Base-by-base conservation (phyloP, 2,329 filamentous ascomycete species). In the Colletotrichum liaoningense region DNA sequence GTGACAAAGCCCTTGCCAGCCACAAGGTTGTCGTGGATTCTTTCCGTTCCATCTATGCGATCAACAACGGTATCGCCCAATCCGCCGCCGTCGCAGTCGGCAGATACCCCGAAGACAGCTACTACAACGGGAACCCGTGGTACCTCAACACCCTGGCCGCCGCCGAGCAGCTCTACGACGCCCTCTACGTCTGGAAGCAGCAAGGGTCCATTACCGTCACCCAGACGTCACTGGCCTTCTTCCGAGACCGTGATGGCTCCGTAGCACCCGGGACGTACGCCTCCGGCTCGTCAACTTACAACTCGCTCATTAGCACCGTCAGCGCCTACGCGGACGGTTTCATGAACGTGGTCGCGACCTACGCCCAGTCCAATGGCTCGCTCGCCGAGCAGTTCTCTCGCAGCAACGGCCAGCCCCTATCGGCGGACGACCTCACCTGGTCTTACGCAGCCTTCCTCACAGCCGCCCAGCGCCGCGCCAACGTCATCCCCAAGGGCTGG, bases 71-170 rank as follows among this genome's bases (percentile, higher is more conserved):
- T 5, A 90, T 92, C 63, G 77, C 88, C 2, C 81, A 87, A 38
- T 91, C 92, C 24, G 81, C 83, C 19, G 92, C 92, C 8, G 86
- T 91, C 11, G 88, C 90, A 7, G 84, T 93, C 6, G 93, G 93
- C 57, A 86, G 93, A 73, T 94, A 95, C 79, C 83, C 91, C 0
- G 92, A 94, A 80, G 94, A 97, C 77, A 82, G 86, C 4, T 97
- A 96, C 82, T 93, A 92, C 81, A 90, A 90, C 73, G 94, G 93
- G 1, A 95, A 97, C 80, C 94, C 94, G 1, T 97, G 94, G 94
- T 94, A 95, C 77, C 87, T 96, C 14, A 89, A 89, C 77, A 96
- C 93, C 1, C 86, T 95, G 35, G 93, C 93, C 1, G 93, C 93
- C 0, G 94, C 94, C 3, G 94, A 97, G 82, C 92, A 94, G 79